A percentile compares a stretch with the other conserved stretches of the same genome.
Evolutionary conservation across 352 stramenopile species (phyloP).

Genomic region (Pythium pyrilobum): DNA sequence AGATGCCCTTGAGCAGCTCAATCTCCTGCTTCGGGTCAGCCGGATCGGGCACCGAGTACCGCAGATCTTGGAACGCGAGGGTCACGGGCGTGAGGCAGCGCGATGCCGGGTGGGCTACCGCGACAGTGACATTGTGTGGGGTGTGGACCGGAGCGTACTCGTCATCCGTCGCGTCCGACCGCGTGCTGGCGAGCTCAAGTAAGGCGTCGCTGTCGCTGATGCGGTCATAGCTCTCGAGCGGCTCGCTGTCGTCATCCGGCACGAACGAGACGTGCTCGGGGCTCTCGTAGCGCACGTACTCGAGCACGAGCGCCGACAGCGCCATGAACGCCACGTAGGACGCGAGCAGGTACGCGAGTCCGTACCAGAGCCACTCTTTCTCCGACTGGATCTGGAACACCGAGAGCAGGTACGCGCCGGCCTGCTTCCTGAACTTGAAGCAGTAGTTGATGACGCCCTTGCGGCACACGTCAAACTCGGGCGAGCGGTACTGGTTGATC

Average conservation of each 20-base stretch:
- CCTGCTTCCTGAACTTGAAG: constrained; percentile 12
- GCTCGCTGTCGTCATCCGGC: too few species aligned
- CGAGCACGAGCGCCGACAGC: constrained; percentile 8
- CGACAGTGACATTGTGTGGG: constrained; percentile 2
- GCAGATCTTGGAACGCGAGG: constrained; percentile 26
- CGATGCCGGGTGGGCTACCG: too few species aligned
- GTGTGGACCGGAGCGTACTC: not conserved
- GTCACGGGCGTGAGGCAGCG: constrained; percentile 20
- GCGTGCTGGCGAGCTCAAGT: too few species aligned
- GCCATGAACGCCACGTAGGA: constrained; percentile 5
- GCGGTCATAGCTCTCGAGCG: too few species aligned
- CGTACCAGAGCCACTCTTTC: constrained; percentile 16
- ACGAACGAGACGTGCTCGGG: constrained; percentile 14
- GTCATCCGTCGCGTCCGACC: too few species aligned
- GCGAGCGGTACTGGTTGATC: constrained; percentile 38
- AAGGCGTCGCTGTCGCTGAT: not conserved
- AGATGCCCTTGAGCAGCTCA: constrained; percentile 33
- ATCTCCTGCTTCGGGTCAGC: constrained; percentile 6
- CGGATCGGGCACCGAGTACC: constrained; percentile 21
- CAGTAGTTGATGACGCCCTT: constrained; percentile 34
- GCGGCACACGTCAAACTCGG: constrained; percentile 27
- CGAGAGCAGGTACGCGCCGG: constrained; percentile 32
- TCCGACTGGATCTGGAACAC: constrained; percentile 25
- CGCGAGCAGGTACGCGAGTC: constrained; percentile 11
- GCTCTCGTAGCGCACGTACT: constrained; percentile 22